Evolutionary conservation across 495 filamentous ascomycete genomes (phyloP).

Genomic region (Geoglossum glabrum): DNA sequence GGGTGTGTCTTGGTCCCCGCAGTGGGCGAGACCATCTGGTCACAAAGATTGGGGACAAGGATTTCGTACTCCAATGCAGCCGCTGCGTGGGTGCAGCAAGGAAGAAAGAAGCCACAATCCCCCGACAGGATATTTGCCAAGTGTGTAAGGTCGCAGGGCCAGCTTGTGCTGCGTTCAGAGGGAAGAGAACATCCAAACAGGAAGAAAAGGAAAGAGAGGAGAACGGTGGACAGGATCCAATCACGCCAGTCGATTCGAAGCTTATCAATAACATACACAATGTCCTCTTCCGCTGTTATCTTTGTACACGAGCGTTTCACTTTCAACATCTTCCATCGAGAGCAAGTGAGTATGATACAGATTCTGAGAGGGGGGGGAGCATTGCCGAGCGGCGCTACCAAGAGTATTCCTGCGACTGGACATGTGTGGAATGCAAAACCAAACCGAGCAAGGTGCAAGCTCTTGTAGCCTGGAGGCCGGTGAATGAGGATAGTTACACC

Average conservation of each 20-base stretch:
- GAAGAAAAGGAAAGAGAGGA: constrained; percentile 64
- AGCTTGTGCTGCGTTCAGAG: constrained; percentile 48
- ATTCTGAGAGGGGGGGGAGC: constrained; percentile 20
- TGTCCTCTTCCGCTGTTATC: constrained; percentile 62
- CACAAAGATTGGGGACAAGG: constrained; percentile 59
- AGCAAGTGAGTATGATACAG: constrained; percentile 9
- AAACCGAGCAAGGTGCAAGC: constrained; percentile 38
- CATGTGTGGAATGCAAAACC: constrained; percentile 50
- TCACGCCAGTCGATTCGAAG: constrained; percentile 35
- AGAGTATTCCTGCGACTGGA: constrained; percentile 49
- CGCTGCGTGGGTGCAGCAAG: constrained; percentile 50
- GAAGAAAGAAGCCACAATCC: constrained; percentile 45
- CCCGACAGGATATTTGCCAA: constrained; percentile 49
- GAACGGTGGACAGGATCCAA: constrained; percentile 59
- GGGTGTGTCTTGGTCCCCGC: constrained; percentile 57
- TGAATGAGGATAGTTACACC: constrained; percentile 27
- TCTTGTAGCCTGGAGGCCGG: constrained; percentile 75
- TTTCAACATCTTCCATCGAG: constrained; percentile 50
- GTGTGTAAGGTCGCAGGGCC: constrained; percentile 37
- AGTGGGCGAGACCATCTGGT: constrained; percentile 65
- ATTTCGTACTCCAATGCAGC: constrained; percentile 79
- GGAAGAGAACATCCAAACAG: constrained; percentile 48
- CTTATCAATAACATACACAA: constrained; percentile 56
- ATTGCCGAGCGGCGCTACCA: constrained; percentile 25
- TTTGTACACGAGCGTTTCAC: constrained; percentile 66